Percentiles rank a stretch among this genome's conserved stretches.
Conservation (phyloP, 2,329 filamentous ascomycete genomes). For the Triangularia verruculosa region DNA sequence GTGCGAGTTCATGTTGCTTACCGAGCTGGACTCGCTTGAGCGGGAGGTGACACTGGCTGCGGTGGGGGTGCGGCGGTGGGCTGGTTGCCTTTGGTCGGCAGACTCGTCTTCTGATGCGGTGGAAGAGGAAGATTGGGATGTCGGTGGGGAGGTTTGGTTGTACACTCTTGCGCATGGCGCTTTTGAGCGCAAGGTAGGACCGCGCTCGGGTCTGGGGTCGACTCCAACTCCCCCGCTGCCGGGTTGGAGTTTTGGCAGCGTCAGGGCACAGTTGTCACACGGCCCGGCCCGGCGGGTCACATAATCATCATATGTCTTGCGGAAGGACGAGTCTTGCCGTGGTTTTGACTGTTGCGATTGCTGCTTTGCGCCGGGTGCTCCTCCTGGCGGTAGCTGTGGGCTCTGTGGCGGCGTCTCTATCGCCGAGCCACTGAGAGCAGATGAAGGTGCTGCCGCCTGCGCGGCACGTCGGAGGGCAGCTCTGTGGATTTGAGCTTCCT, state of each 20-base stretch:
- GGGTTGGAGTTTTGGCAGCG: constrained; percentile 52
- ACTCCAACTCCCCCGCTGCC: constrained; percentile 41
- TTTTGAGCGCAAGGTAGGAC: constrained; percentile 57
- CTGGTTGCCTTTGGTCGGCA: constrained; percentile 22
- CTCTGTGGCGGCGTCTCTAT: constrained; percentile 59
- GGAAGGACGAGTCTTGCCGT: constrained; percentile 58
- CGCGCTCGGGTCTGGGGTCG: constrained; percentile 24
- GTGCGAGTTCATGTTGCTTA: constrained; percentile 42
- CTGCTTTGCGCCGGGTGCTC: neutral
- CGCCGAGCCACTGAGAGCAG: constrained; percentile 33
- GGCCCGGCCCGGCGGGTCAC: constrained; percentile 61
- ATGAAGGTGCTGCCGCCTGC: constrained; percentile 27
- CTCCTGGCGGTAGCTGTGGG: constrained; percentile 41
- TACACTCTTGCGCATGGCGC: constrained; percentile 58
- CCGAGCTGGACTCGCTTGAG: constrained; percentile 50
- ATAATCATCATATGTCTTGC: constrained; percentile 63
- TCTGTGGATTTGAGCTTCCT: constrained; percentile 43
- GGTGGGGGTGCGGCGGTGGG: constrained; percentile 42
- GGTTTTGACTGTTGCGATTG: constrained; percentile 28
- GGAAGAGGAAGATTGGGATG: constrained; percentile 46
- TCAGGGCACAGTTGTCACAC: constrained; percentile 68
- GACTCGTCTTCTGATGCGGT: constrained; percentile 44
- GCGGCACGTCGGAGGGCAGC: constrained; percentile 41
- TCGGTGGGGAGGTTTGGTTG: constrained; percentile 50
- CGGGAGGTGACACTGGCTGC: constrained; percentile 47